Conservation (phyloP, 257 asterid genomes). For the Buddleja alternifolia region DNA sequence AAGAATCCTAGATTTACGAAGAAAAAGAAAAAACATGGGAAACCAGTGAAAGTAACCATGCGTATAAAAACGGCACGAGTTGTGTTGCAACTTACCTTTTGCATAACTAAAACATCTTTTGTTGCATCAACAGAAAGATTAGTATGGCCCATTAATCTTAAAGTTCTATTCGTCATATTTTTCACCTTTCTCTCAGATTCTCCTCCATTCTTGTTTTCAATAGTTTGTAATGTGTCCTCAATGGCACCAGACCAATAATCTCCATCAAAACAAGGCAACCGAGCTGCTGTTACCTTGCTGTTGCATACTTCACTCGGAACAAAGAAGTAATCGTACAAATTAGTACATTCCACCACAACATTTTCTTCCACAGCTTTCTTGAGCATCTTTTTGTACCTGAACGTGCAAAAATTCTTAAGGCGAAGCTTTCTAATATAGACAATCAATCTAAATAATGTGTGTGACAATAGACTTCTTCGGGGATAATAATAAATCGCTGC, state of each 20-base stretch:
- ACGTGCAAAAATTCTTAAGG: constrained; percentile 11
- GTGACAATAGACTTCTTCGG: not conserved
- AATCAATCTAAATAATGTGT: not conserved
- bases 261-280: constrained; percentile 78
- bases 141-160: constrained; percentile 58
- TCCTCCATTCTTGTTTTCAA: constrained; percentile 43
- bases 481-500: not conserved
- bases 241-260: constrained; percentile 70
- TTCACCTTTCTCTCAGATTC: constrained; percentile 39
- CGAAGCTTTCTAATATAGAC: not conserved
- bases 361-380: constrained; percentile 56
- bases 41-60: not conserved
- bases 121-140: constrained; percentile 46
- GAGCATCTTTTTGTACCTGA: constrained; percentile 74
- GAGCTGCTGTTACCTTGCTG: constrained; percentile 65
- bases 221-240: constrained; percentile 42
- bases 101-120: constrained; percentile 69
- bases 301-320: constrained; percentile 47
- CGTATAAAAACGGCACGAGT: not conserved
- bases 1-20: not conserved
- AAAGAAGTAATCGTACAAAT: constrained; percentile 61
- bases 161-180: constrained; percentile 49
- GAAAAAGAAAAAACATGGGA: not conserved
- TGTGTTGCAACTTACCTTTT: constrained; percentile 48
- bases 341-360: constrained; percentile 60